phyloP scores from a whole-genome alignment of 306 rosid genomes.

The Oxytropis ochrocephala region DNA sequence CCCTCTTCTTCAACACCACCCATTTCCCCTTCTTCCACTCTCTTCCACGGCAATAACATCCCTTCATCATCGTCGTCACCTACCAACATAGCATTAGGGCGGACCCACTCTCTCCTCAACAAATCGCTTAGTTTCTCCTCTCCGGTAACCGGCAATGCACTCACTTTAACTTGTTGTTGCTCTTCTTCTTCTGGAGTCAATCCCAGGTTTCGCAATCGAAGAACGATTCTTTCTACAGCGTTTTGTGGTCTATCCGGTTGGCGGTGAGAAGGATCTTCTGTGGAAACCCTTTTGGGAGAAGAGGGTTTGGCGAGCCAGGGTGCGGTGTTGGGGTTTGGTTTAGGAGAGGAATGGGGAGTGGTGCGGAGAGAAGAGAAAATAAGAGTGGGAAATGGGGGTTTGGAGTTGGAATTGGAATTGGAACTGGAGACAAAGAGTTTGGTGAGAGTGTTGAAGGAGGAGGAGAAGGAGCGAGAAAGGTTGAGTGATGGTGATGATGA shows the following conservation, averaged over 20 bases:
- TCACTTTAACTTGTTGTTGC: slow-evolving; percentile 9
- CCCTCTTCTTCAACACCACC: slow-evolving; percentile 45
- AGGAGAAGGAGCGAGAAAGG: neutral
- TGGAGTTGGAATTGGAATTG: slow-evolving; percentile 17
- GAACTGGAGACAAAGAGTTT: slow-evolving; percentile 37
- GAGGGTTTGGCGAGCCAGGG: slow-evolving; percentile 72
- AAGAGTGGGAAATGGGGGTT: slow-evolving; percentile 42
- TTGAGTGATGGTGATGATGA: slow-evolving; percentile 35
- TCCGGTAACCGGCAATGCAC: slow-evolving; percentile 45
- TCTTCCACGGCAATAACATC: slow-evolving; percentile 34
- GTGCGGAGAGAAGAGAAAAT: slow-evolving; percentile 43
- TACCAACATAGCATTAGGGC: slow-evolving; percentile 44
- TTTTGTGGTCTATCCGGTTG: slow-evolving; percentile 32
- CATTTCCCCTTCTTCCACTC: slow-evolving; percentile 36
- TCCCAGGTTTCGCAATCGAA: slow-evolving; percentile 70
- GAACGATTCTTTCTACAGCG: slow-evolving; percentile 74
- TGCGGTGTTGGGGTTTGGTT: slow-evolving; percentile 39
- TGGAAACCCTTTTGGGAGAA: slow-evolving; percentile 27
- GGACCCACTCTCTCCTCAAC: slow-evolving; percentile 64
- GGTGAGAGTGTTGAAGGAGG: slow-evolving; percentile 31
- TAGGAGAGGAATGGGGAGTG: slow-evolving; percentile 18
- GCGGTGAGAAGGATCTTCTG: slow-evolving; percentile 10
- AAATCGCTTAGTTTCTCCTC: slow-evolving; percentile 74
- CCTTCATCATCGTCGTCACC: slow-evolving; percentile 32
- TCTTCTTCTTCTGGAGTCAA: slow-evolving; percentile 36